Evolutionary conservation across 2,329 filamentous ascomycete species (phyloP), one percentile per base, ranked within the genome.

Genomic region (Berkeleyomyces basicola): DNA sequence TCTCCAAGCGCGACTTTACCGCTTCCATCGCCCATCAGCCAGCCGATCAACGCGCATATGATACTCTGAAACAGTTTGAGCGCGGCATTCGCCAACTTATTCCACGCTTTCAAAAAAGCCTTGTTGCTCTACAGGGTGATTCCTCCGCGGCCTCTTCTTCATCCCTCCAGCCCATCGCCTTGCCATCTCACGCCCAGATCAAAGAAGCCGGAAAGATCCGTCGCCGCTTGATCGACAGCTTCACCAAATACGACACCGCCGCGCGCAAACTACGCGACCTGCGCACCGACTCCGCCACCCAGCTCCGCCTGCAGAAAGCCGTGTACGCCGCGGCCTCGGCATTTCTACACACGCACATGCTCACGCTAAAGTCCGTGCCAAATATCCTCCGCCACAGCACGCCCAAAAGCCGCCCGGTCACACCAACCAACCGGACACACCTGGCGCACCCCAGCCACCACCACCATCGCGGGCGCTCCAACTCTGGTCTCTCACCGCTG

Each of bases 271-370:
- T 96, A 63, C 83, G 90, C 39, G 88, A 95, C 69, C 75, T 96
- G 58, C 85, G 84, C 14, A 87, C 87, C 0, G 76, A 83, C 3
- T 91, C 82, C 58, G 78, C 83, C 0, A 84, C 87, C 0, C 90
- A 96, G 70, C 75, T 83, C 63, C 81, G 81, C 55, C 76, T 96
- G 3, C 91, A 96, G 69, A 87, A 85, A 69, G 85, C 88, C 2
- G 84, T 96, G 10, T 90, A 95, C 68, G 81, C 86, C 44, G 86
- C 91, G 67, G 88, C 90, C 0, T 90, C 86, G 61, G 81, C 81
- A 58, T 96, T 96, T 68, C 75, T 96, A 3, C 90, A 95, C 69
- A 80, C 90, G 3, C 89, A 96, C 69, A 95, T 96, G 88, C 79
- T 96, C 7, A 90, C 91, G 0, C 76, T 96, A 11, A 95, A 89